Base-by-base conservation (phyloP, 306 rosid genomes). In the Casuarina equisetifolia region DNA sequence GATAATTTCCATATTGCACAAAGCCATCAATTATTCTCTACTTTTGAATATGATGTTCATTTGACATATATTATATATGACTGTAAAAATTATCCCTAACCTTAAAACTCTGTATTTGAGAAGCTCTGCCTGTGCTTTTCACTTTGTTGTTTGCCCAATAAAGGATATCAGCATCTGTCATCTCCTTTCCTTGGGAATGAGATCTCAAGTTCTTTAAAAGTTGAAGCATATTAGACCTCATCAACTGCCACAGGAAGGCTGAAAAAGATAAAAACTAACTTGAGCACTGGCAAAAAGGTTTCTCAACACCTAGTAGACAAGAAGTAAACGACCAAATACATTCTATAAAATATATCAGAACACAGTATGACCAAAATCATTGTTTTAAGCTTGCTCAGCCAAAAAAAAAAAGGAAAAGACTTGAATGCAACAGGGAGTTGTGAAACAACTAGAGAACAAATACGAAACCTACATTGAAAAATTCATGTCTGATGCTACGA, bases 201-300 rank as follows among this genome's bases (percentile, higher is more conserved):
- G 91, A 84, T 87, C 97, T 89, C 88, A 96, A 87, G 78, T 87
- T 92, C 81, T 81, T 92, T 78, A 96, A 79, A 70, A 92, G 90
- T 86, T 92, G 97, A 80, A 96, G 99, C 84, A 96, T 90, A 73
- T 89, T 90, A 86, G 82, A 89, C 72, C 97, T 89, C 98, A 92
- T 92, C 88, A 92, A 86, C 83, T 96, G 99, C 99, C 98, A 96
- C 72, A 96, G 61, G 70, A 92, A 91, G 76, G 99, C 99, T 92
- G 93, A 78, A 86, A 86, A 76, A 82, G 43, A 51, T 48, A 45
- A 3, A 70, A 80, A 61, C 36, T 77, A 11, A 77, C 19, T 52
- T 77, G 53, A 79, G 82, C 74, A 69, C 39, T 57, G 35, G 55
- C 50, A 43, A 19, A 45, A 35, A 12, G 32, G 32, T 25, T 25